Percentiles rank a stretch among this genome's conserved stretches.
phyloP scores from a whole-genome alignment of 495 filamentous ascomycete genomes.

The Aspergillus conjunctus region DNA sequence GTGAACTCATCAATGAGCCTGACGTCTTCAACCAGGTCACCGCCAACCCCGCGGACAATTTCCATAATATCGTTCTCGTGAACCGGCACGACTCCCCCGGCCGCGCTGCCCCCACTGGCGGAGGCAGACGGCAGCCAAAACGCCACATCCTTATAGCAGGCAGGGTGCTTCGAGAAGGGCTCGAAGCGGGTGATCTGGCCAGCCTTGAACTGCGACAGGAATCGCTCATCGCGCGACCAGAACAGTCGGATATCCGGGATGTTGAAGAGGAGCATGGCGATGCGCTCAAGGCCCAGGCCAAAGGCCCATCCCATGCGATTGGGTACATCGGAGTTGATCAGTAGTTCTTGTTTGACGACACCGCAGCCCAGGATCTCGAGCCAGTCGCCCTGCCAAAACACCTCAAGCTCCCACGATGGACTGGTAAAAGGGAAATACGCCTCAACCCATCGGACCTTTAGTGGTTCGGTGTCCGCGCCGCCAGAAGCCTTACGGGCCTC shows the following conservation, averaged over 20 bases:
- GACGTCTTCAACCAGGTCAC: conserved; percentile 86
- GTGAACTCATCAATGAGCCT: conserved; percentile 78
- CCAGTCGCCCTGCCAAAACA: conserved; percentile 94
- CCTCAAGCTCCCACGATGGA: conserved; percentile 93
- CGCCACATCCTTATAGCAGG: conserved; percentile 85
- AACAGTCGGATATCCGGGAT: conserved; percentile 98
- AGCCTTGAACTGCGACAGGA: conserved; percentile 77
- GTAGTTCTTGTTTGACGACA: conserved; percentile 79
- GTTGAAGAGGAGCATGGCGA: conserved; percentile 94
- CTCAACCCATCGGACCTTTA: conserved; percentile 91
- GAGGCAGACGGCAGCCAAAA: conserved; percentile 77
- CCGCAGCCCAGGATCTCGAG: conserved; percentile 93
- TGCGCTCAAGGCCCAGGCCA: conserved; percentile 86
- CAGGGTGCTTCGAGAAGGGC: conserved; percentile 87
- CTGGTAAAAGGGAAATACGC: conserved; percentile 95
- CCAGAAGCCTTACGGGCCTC: conserved; percentile 69
- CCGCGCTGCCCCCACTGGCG: conserved; percentile 48
- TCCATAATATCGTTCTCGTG: conserved; percentile 99
- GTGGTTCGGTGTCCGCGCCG: conserved; percentile 58
- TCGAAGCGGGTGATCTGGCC: conserved; percentile 69
- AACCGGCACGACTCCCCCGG: conserved; percentile 58
- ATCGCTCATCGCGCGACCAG: conserved; percentile 84
- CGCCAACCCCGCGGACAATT: conserved; percentile 75
- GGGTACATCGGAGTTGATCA: conserved; percentile 74
- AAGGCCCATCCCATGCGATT: conserved; percentile 91